Conservation (phyloP, 805 yeast species). For the Spathaspora hagerdaliae region DNA sequence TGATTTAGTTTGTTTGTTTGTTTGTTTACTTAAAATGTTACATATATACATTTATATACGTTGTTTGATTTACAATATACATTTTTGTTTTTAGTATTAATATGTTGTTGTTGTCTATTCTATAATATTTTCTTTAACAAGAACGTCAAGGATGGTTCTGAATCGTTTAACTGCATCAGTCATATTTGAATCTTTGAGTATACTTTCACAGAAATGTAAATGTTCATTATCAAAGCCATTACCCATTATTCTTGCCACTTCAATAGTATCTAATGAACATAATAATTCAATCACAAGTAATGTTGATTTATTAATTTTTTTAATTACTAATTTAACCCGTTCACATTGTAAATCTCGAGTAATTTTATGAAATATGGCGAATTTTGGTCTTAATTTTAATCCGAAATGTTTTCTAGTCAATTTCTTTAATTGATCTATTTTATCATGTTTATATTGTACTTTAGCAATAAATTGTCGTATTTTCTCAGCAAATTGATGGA, state of each 20-base stretch:
- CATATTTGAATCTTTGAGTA: constrained; percentile 12
- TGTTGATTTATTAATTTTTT: neutral
- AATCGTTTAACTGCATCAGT: constrained; percentile 14
- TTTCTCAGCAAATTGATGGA: constrained; percentile 16
- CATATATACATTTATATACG: neutral
- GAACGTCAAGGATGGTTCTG: constrained; percentile 8
- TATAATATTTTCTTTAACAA: neutral
- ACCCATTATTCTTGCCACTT: constrained; percentile 1
- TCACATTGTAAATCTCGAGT: constrained; percentile 25
- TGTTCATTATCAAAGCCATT: neutral
- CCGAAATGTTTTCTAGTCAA: constrained; percentile 10
- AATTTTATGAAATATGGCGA: constrained; percentile 9
- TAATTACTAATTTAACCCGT: constrained; percentile 11
- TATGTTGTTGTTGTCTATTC: neutral
- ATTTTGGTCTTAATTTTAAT: neutral
- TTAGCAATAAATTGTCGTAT: constrained; percentile 20
- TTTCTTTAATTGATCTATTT: constrained; percentile 13
- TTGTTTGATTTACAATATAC: neutral
- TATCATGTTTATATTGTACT: constrained; percentile 31
- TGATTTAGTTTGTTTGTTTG: constrained; percentile 1
- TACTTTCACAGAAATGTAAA: constrained; percentile 9
- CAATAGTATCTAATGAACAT: constrained; percentile 18
- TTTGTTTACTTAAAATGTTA: neutral
- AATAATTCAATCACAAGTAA: constrained; percentile 15
- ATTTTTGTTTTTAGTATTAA: too few species aligned